Base-by-base conservation (phyloP, 345 rosid genomes). In the Ricinus communis region DNA sequence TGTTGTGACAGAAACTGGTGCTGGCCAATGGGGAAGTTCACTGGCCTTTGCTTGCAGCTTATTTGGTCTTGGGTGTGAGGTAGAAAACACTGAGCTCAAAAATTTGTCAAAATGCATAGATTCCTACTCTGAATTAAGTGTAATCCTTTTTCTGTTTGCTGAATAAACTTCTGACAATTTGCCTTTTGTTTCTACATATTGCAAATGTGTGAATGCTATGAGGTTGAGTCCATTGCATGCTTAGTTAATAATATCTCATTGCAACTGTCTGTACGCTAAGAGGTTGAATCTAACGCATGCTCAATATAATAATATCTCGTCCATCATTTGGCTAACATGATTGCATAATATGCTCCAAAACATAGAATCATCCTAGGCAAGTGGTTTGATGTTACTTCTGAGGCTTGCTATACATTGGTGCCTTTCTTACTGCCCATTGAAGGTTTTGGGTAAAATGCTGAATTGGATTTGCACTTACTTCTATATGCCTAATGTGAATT, bases 1-100 rank as follows among this genome's bases (percentile, higher is more conserved):
- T 40, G 79, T 91, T 56, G 95, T 88, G 22, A 94, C 98, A 0
- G 97, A 94, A 83, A 94, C 97, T 0, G 98, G 98, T 7, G 98
- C 98, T 65, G 98, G 98, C 55, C 98, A 94, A 71, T 94, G 98
- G 98, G 98, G 98, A 62, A 73, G 97, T 68, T 84, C 97, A 19
- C 78, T 94, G 69, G 95, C 97, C 74, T 94, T 94, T 71, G 93
- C 97, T 15, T 85, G 97, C 82, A 87, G 97, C 81, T 85, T 94
- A 12, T 91, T 90, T 49, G 91, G 87, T 40, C 85, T 94, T 9
- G 79, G 66, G 62, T 94, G 97, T 18, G 93, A 90, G 84, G 98
- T 94, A 79, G 73, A 83, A 25, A 62, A 56, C 18, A 4, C 30
- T 27, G 24, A 18, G 43, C 25, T 69, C 28, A 4, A 28, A 41